Percentiles rank a stretch among this genome's conserved stretches.
phyloP scores from a whole-genome alignment of 1,139 yeast species.

The Geotrichum aggregatum region DNA sequence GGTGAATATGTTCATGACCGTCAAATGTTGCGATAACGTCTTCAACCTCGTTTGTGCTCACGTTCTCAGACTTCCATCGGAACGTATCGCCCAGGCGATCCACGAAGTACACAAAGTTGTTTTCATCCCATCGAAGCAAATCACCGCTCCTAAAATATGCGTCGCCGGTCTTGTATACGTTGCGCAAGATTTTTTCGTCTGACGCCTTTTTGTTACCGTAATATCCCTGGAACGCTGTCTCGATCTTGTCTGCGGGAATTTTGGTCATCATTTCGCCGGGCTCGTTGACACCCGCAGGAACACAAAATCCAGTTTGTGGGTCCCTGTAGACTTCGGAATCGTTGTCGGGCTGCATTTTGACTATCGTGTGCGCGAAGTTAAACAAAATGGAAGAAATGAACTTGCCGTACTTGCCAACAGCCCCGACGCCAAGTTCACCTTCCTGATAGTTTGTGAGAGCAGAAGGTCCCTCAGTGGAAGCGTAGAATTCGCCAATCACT shows the following conservation, averaged over 20 bases:
- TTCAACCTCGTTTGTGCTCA: constrained; percentile 90
- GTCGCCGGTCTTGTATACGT: constrained; percentile 82
- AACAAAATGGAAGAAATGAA: constrained; percentile 8
- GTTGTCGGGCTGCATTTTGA: constrained; percentile 66
- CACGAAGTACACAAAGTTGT: constrained; percentile 74
- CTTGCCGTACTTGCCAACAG: constrained; percentile 76
- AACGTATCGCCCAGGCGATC: constrained; percentile 95
- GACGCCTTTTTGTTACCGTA: constrained; percentile 78
- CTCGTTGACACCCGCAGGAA: constrained; percentile 50
- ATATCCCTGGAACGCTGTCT: constrained; percentile 80
- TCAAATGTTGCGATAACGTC: constrained; percentile 51
- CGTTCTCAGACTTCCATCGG: constrained; percentile 97
- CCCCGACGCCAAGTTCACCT: constrained; percentile 82
- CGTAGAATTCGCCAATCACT: constrained; percentile 86
- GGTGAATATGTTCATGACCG: constrained; percentile 44
- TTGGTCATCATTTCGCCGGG: constrained; percentile 87
- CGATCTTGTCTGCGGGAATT: constrained; percentile 54
- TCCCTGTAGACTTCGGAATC: constrained; percentile 69
- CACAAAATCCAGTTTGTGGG: constrained; percentile 62
- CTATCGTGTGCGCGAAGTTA: constrained; percentile 48
- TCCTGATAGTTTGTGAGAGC: constrained; percentile 80
- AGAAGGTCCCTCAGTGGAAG: constrained; percentile 89
- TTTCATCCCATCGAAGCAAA: constrained; percentile 62
- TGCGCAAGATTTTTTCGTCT: constrained; percentile 61
- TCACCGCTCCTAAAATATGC: constrained; percentile 93